Conservation (phyloP, 2,329 filamentous ascomycete genomes). For the Xylariaceae sp. region DNA sequence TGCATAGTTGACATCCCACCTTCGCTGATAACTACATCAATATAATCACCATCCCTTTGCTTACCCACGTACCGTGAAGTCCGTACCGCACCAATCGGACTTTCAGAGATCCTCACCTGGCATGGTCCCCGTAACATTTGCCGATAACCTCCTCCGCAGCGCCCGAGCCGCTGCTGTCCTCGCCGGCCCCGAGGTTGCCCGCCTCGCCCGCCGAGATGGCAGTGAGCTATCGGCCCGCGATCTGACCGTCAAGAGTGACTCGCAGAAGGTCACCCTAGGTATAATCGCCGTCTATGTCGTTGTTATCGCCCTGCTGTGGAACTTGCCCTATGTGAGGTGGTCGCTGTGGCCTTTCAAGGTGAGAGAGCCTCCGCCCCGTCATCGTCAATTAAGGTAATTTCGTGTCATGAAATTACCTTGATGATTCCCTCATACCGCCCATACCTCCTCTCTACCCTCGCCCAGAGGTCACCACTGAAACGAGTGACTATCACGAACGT, state of each 20-base stretch:
- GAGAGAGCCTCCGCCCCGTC: slow-evolving; percentile 12
- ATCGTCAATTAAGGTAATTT: no score
- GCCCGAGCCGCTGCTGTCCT: slow-evolving; percentile 21
- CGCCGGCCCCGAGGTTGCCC: slow-evolving; percentile 21
- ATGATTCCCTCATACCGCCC: not conserved
- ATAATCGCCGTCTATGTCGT: slow-evolving; percentile 70
- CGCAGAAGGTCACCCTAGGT: slow-evolving; percentile 66
- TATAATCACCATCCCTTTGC: not conserved
- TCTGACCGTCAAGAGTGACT: slow-evolving; percentile 56
- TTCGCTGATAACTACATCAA: not conserved
- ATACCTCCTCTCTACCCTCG: no score
- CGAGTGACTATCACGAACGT: no score
- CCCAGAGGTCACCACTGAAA: no score
- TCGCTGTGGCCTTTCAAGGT: slow-evolving; percentile 80
- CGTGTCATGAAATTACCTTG: no score
- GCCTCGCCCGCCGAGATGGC: slow-evolving; percentile 19
- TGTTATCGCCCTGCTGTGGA: slow-evolving; percentile 73
- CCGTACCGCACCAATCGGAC: no score
- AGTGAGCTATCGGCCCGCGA: slow-evolving; percentile 42
- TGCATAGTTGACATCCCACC: not conserved
- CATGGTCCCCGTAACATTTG: slow-evolving; percentile 24
- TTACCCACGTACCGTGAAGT: not conserved
- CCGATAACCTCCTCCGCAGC: slow-evolving; percentile 19
- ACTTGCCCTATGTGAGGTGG: slow-evolving; percentile 70
- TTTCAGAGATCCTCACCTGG: no score